Conservation (phyloP, 2,329 filamentous ascomycete genomes). For the Microdochium nivale region DNA sequence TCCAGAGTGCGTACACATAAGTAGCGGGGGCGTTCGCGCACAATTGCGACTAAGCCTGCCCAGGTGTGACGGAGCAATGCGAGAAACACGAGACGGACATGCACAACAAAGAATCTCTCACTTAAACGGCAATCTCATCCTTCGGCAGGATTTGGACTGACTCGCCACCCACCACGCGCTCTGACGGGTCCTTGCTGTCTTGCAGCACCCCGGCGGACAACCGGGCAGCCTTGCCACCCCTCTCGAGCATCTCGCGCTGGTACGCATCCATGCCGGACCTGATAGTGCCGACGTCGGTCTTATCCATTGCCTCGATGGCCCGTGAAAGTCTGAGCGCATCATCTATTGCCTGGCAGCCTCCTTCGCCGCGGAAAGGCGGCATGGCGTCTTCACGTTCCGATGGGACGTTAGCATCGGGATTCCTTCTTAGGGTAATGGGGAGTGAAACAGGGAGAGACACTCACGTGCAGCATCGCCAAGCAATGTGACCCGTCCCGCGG, state of each 20-base stretch:
- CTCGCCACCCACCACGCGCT: not conserved
- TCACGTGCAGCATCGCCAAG: conserved; percentile 1
- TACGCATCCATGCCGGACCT: not conserved
- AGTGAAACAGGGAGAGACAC: not conserved
- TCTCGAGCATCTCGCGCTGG: not conserved
- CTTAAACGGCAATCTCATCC: not conserved
- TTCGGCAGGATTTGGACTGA: not conserved
- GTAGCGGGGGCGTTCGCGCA: too few species aligned
- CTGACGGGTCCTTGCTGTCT: not conserved
- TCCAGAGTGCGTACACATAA: too few species aligned
- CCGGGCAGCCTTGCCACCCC: not conserved
- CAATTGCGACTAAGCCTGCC: too few species aligned
- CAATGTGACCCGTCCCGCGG: not conserved
- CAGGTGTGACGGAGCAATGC: too few species aligned
- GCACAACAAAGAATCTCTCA: too few species aligned
- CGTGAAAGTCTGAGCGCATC: not conserved
- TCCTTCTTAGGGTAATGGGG: too few species aligned
- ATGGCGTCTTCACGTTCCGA: not conserved
- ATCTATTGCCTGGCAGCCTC: not conserved
- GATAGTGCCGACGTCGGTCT: not conserved
- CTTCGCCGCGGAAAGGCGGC: not conserved
- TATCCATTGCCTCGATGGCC: not conserved
- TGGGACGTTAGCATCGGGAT: too few species aligned
- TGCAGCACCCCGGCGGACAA: not conserved
- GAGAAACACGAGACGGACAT: too few species aligned